Evolutionary conservation across 164 flowering plant genomes (phyloP).

Genomic region (Amborella trichopoda): DNA sequence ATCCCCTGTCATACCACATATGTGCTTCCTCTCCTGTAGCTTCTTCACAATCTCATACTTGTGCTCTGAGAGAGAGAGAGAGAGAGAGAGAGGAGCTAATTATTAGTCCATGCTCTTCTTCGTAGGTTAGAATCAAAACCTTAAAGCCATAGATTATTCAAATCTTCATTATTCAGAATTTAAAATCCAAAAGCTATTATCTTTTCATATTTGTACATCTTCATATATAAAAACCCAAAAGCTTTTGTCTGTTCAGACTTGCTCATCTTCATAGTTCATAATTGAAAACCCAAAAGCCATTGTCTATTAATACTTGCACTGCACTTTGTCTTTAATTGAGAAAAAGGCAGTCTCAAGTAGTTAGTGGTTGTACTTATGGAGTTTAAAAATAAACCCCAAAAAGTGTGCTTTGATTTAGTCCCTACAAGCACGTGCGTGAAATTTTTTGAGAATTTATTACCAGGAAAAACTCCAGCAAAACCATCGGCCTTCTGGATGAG

Average conservation of each 20-base stretch:
- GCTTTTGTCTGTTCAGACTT: too few relatives aligned
- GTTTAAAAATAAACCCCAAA: too few relatives aligned
- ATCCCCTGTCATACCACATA: slow-evolving; percentile 82
- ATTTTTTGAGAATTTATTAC: too few relatives aligned
- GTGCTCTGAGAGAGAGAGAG: too few relatives aligned
- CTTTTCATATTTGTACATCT: background rate
- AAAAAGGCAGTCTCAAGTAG: background rate
- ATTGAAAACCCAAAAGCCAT: background rate
- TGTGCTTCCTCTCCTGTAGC: slow-evolving; percentile 70
- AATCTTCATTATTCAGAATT: background rate
- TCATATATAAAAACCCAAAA: background rate
- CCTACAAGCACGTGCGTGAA: too few relatives aligned
- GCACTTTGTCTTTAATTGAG: background rate
- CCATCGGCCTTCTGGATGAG: slow-evolving; percentile 91
- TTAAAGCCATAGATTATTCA: background rate
- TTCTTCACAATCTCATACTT: slow-evolving; percentile 77
- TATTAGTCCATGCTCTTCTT: too few relatives aligned
- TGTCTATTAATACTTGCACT: background rate
- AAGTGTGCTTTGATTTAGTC: too few relatives aligned
- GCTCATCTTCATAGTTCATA: background rate
- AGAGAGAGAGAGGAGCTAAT: too few relatives aligned
- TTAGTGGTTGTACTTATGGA: background rate
- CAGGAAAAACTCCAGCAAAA: slow-evolving; percentile 93
- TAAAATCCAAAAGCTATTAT: background rate
- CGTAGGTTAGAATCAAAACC: background rate